Percentiles rank a stretch among this genome's conserved stretches.
Conservation (phyloP, 371 early-diverging fungal species). For the Enterospora canceri region DNA sequence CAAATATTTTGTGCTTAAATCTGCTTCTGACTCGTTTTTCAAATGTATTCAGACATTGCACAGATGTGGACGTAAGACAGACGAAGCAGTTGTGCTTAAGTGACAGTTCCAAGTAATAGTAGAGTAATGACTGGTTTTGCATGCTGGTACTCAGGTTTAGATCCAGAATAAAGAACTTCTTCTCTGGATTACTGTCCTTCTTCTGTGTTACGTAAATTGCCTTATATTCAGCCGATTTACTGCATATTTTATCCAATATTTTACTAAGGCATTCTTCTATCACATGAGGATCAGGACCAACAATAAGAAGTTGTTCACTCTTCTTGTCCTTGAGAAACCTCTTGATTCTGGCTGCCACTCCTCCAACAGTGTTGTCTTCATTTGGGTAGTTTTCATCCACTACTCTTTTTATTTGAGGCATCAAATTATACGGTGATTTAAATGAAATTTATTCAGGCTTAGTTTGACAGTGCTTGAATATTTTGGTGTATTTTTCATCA, state of each 20-base stretch:
- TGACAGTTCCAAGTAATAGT: constrained; percentile 32
- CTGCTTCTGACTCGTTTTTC: constrained; percentile 38
- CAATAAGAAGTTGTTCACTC: constrained; percentile 7
- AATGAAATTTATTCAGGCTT: not conserved
- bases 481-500: not conserved
- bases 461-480: not conserved
- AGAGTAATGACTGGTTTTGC: constrained; percentile 22
- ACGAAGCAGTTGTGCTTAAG: constrained; percentile 8
- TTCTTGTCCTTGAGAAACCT: not conserved
- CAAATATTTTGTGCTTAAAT: constrained; percentile 30
- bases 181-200: constrained; percentile 11
- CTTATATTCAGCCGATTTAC: not conserved
- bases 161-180: constrained; percentile 29
- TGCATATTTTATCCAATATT: not conserved
- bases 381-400: too few species aligned
- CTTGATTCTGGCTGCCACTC: not conserved
- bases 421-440: not conserved
- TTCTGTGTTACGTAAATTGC: not conserved
- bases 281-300: constrained; percentile 3
- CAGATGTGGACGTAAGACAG: constrained; percentile 15
- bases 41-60: constrained; percentile 19
- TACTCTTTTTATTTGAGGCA: too few species aligned
- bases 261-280: not conserved
- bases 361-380: not conserved
- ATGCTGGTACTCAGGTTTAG: not conserved